Evolutionary conservation across 306 rosid species (phyloP).

Genomic region (Acacia confusa): DNA sequence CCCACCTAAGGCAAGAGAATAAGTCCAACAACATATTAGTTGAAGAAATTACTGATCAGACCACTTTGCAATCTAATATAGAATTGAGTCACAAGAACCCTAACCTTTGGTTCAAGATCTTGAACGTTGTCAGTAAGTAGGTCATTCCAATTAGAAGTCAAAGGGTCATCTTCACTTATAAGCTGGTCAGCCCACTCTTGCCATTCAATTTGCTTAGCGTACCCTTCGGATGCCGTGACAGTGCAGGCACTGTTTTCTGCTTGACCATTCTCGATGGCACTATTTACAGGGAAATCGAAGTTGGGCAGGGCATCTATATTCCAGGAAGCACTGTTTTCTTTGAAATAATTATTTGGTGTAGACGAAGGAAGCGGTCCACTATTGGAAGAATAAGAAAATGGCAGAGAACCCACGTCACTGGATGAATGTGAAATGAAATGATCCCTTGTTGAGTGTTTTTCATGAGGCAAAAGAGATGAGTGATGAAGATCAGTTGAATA

Average conservation of each 20-base stretch:
- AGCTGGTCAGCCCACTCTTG: constrained; percentile 96
- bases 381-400: constrained; percentile 62
- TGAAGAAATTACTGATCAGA: constrained; percentile 31
- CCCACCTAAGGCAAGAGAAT: constrained; percentile 59
- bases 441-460: constrained; percentile 47
- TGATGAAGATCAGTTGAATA: constrained; percentile 78
- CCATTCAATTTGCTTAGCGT: constrained; percentile 70
- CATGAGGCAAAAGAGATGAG: constrained; percentile 67
- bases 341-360: constrained; percentile 48
- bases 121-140: constrained; percentile 70
- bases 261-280: constrained; percentile 58
- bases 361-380: constrained; percentile 52
- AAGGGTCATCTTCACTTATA: constrained; percentile 73
- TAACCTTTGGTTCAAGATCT: constrained; percentile 88
- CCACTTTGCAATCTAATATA: constrained; percentile 34
- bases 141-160: constrained; percentile 84
- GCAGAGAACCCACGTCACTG: constrained; percentile 46
- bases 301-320: constrained; percentile 63
- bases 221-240: constrained; percentile 68
- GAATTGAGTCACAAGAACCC: constrained; percentile 24
- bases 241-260: constrained; percentile 64
- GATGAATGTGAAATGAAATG: constrained; percentile 64
- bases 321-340: constrained; percentile 73
- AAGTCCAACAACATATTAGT: constrained; percentile 14
- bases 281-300: constrained; percentile 70